These are phyloP conservation scores for Aspergillus phoenicis DNA, from an alignment of 2,329 filamentous ascomycete species.

Conservation along the genomic window DNA sequence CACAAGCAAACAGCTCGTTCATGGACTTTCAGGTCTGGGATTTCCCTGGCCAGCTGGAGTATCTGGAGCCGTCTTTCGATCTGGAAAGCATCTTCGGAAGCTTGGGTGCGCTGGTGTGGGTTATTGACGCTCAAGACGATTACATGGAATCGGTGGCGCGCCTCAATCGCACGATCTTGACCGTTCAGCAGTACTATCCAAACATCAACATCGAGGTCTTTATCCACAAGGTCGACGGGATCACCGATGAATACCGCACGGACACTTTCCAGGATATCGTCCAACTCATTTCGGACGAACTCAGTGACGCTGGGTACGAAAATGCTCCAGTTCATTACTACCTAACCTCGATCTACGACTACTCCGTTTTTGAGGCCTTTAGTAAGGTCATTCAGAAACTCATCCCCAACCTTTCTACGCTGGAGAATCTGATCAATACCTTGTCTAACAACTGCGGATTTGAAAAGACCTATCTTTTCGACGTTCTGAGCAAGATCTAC, in stretches of 20 bases:
- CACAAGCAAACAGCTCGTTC: slow-evolving; percentile 70
- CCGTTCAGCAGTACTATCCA: slow-evolving; percentile 84
- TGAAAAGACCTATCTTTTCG: slow-evolving; percentile 97
- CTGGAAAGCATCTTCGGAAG: slow-evolving; percentile 92
- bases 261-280: slow-evolving; percentile 97
- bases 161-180: slow-evolving; percentile 85
- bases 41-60: slow-evolving; percentile 92
- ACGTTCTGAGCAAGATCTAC: slow-evolving; percentile 97
- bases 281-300: slow-evolving; percentile 92
- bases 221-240: slow-evolving; percentile 97
- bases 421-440: slow-evolving; percentile 92
- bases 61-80: slow-evolving; percentile 85
- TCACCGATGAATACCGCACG: slow-evolving; percentile 93
- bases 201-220: slow-evolving; percentile 98
- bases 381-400: slow-evolving; percentile 98
- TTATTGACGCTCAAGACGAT: slow-evolving; percentile 97
- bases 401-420: slow-evolving; percentile 86
- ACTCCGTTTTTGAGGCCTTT: slow-evolving; percentile 97
- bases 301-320: slow-evolving; percentile 89
- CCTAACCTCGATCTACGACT: slow-evolving; percentile 96
- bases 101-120: slow-evolving; percentile 94
- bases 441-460: slow-evolving; percentile 92
- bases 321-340: slow-evolving; percentile 94
- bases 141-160: slow-evolving; percentile 88
- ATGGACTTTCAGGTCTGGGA: slow-evolving; percentile 99